Evolutionary conservation across 2,329 filamentous ascomycete genomes (phyloP), one percentile per base, ranked within the genome.

Genomic region (Allantophomopsis cytisporea): DNA sequence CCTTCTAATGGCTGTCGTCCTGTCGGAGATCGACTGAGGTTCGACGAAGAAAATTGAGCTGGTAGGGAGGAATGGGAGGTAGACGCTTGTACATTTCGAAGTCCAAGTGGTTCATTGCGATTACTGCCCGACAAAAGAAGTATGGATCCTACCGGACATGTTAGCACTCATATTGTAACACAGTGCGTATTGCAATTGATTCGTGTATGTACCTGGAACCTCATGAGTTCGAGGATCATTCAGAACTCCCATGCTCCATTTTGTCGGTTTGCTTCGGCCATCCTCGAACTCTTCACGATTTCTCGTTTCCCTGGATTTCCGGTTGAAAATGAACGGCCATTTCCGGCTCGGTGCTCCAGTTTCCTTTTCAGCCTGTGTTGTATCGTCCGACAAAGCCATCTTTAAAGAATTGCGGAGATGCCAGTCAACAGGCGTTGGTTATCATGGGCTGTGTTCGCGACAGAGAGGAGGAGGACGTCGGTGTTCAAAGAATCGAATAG

Each of bases 161-260:
- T 44, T 16, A 23, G n/a, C 38, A 28, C 18, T 37, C 46, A 17
- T 48, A 43, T 28, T 23, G 36, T 39, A 12, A 43, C 31, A 43
- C 15, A 15, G 21, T 31, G 16, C 33, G 23, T 17, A 30, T 16
- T 31, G 20, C n/a, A 31, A 23, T 31, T 5, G 23, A 37, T 17
- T 40, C 4, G 15, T 21, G 7, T 31, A 46, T 71, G 46, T 63
- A 87, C 84, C 85, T 48, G 88, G 88, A 11, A 94, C 87, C 60
- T 94, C 83, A 45, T 91, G 82, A 0, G 87, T 94, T 41, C 80
- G 59, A 36, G 65, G 73, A 50, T 91, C 85, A 52, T 86, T 88
- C 46, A 94, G 59, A 18, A 95, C 83, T n/a, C 88, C 87, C 63
- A 94, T 64, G 37, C 64, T 71, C 73, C 72, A 77, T 59, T 55